These are phyloP conservation scores for Plectosphaerella sp. DNA, from an alignment of 2,329 filamentous ascomycete genomes.

Conservation along the genomic window DNA sequence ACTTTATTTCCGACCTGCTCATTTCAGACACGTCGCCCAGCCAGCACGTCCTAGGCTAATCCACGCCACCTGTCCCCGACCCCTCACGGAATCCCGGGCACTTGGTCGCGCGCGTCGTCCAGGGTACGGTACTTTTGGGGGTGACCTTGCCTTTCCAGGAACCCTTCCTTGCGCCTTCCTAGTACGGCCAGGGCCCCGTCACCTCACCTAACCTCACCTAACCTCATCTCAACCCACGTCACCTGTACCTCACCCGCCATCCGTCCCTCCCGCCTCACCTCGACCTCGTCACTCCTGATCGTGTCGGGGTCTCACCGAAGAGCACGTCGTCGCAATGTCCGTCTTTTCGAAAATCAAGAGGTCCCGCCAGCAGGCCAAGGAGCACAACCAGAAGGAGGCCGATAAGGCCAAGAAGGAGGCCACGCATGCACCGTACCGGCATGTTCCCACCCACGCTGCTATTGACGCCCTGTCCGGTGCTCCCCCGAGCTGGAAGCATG, in stretches of 20 bases:
- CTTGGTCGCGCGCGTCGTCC: background rate
- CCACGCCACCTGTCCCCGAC: background rate
- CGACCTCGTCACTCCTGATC: background rate
- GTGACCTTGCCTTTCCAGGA: background rate
- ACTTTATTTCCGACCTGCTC: background rate
- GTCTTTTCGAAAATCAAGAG: constrained; percentile 51
- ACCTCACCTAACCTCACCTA: background rate
- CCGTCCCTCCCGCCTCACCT: background rate
- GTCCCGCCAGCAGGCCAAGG: constrained; percentile 51
- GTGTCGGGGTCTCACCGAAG: background rate
- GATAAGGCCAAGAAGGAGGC: constrained; percentile 40
- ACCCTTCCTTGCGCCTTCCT: background rate
- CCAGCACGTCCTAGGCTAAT: background rate
- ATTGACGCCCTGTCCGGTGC: constrained; percentile 51
- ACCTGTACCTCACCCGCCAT: background rate
- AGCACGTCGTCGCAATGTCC: constrained; percentile 37
- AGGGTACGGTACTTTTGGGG: background rate
- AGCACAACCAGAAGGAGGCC: constrained; percentile 42
- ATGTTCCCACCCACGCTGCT: constrained; percentile 59
- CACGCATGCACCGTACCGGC: constrained; percentile 37
- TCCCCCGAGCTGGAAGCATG: constrained; percentile 44
- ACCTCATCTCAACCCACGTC: background rate
- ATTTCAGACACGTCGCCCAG: constrained; percentile 1
- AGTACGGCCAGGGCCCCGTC: background rate
- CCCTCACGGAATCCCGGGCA: background rate